phyloP scores from a whole-genome alignment of 2,329 filamentous ascomycete species.

The Chalara sp. region DNA sequence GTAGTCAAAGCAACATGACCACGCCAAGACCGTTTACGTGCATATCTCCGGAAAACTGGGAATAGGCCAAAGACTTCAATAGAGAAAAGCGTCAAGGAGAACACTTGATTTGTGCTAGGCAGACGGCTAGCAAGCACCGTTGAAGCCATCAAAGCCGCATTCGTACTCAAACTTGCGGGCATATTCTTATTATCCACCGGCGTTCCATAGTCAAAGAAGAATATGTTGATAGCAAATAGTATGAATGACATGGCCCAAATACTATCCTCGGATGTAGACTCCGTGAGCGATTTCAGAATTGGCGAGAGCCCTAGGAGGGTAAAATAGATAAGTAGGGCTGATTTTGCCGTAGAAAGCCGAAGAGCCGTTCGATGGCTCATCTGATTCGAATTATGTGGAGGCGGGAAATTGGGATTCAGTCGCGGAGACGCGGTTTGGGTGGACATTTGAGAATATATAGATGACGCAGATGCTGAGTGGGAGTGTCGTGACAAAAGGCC shows the following conservation, averaged over 20 bases:
- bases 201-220: conserved; percentile 90
- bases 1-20: conserved; percentile 75
- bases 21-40: conserved; percentile 72
- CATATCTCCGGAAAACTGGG: conserved; percentile 90
- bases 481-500: conserved; percentile 31
- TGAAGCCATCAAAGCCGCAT: conserved; percentile 92
- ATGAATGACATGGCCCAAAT: conserved; percentile 97
- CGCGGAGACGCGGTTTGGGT: conserved; percentile 12
- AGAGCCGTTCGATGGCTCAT: conserved; percentile 42
- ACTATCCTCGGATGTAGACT: conserved; percentile 84
- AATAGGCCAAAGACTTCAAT: conserved; percentile 97
- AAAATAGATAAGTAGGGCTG: conserved; percentile 86
- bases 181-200: conserved; percentile 28
- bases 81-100: conserved; percentile 88
- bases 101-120: conserved; percentile 87
- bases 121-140: conserved; percentile 89
- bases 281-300: conserved; percentile 93
- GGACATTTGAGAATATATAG: conserved; percentile 38
- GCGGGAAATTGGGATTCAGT: conserved; percentile 23
- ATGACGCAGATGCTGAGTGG: conserved; percentile 48
- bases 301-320: conserved; percentile 87
- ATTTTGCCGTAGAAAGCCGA: conserved; percentile 78
- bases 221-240: conserved; percentile 90
- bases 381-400: conserved; percentile 17
- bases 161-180: conserved; percentile 72